Evolutionary conservation across 371 early-diverging fungal species (phyloP), one percentile per base, ranked within the genome.

Genomic region (Globomyces sp.): DNA sequence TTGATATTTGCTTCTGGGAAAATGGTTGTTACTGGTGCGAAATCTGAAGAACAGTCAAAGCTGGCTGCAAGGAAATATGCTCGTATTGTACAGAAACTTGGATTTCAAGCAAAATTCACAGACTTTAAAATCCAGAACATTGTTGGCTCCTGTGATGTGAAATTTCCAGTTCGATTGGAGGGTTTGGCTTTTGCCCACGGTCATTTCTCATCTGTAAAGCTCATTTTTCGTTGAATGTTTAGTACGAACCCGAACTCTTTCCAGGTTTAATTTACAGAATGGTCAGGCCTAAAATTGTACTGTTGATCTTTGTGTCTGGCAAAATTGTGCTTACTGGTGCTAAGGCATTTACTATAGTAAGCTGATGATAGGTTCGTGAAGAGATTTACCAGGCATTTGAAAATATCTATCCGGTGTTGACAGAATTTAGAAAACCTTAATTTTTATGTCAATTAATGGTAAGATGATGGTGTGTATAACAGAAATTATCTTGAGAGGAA

Each of bases 71-170:
- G 99, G 75, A 98, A 99, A 85, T 99, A 99, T 79, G 99, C 99
- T 63, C 92, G 99, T 71, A 99, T 99, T 73, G 94, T 99, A 61
- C 97, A 98, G 74, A 99, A 99, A 81, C 86, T 99, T 58, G 99
- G 99, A 2, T 99, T 99, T 80, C 89, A 88, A 53, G 96, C 99
- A 55, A 93, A 96, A 77, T 99, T 99, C 70, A 91, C 94, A 6
- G 99, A 99, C 70, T 99, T 99, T 78, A 99, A 99, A 84, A 98
- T 99, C 70, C 99, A 99, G 77, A 99, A 99, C 83, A 99, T 99
- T 77, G 99, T 99, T 49, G 99, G 99, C 46, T 91, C 91, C 39
- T 99, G 99, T 78, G 99, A 99, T 82, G 97, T 99, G 71, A 96
- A 96, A 80, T 99, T 99, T 76, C 99, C 99, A 53, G 99, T 99